These are phyloP conservation scores for Aspergillus neoniger DNA, from an alignment of 2,329 filamentous ascomycete genomes.

Conservation along the genomic window DNA sequence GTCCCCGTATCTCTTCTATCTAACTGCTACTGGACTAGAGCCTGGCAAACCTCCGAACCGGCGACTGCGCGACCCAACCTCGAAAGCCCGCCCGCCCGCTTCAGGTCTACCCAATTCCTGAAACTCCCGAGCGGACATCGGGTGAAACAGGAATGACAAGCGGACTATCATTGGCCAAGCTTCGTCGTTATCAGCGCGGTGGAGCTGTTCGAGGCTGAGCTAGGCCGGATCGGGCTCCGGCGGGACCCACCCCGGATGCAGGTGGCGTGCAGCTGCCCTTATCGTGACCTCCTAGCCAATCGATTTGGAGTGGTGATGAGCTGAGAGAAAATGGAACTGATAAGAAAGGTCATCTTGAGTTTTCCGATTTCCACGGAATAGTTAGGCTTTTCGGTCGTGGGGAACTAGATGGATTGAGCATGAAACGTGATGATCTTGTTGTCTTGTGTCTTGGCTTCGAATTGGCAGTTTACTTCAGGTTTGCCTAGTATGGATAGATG, in stretches of 20 bases:
- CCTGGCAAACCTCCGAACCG: too few relatives aligned
- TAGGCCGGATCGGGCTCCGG: conserved; percentile 10
- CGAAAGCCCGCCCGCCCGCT: neutral
- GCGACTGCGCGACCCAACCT: neutral
- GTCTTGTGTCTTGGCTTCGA: neutral
- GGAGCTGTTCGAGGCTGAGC: conserved; percentile 8
- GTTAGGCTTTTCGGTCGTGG: neutral
- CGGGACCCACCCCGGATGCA: conserved; percentile 10
- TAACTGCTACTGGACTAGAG: too few relatives aligned
- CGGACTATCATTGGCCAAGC: conserved; percentile 17
- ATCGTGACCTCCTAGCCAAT: conserved; percentile 23
- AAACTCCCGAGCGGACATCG: conserved; percentile 15
- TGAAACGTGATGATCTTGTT: neutral
- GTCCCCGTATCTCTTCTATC: too few relatives aligned
- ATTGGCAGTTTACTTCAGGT: too few relatives aligned
- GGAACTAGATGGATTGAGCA: neutral
- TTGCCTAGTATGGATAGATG: too few relatives aligned
- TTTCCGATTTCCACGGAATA: conserved; percentile 1
- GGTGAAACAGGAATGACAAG: conserved; percentile 12
- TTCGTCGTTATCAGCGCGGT: conserved; percentile 21
- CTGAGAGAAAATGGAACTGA: conserved; percentile 21
- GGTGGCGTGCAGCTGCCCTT: conserved; percentile 21
- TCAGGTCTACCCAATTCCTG: neutral
- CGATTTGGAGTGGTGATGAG: conserved; percentile 18
- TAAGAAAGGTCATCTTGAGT: conserved; percentile 7